Conservation (phyloP, 2,329 filamentous ascomycete species). For the Fusarium udum region DNA sequence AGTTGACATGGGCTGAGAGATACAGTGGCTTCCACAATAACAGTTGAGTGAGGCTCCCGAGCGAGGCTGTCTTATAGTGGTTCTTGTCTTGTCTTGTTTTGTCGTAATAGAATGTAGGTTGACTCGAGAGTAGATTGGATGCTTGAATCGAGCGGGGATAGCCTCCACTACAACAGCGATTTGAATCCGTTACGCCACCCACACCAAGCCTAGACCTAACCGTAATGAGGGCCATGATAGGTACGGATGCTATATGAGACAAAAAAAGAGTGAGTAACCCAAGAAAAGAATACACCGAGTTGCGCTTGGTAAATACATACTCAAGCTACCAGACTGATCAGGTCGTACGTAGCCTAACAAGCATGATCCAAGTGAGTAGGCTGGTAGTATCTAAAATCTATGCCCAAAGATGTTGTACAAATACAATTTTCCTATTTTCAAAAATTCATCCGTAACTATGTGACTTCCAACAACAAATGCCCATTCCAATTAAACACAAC, state of each 20-base stretch:
- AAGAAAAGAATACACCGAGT: background rate
- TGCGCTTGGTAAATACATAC: background rate
- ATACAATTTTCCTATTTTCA: background rate
- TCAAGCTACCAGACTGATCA: background rate
- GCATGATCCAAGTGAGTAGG: too few species aligned
- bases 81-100: background rate
- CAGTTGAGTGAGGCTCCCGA: background rate
- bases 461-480: conserved; percentile 2
- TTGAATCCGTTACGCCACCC: background rate
- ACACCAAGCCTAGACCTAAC: background rate
- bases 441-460: background rate
- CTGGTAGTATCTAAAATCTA: background rate
- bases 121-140: background rate
- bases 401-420: background rate
- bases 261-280: background rate
- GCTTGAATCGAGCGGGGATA: background rate
- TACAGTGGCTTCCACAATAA: background rate
- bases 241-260: background rate
- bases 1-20: background rate
- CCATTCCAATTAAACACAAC: conserved; percentile 1
- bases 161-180: background rate
- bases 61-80: background rate
- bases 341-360: background rate
- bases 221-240: background rate
- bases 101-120: background rate